Evolutionary conservation across 163 green algal species (phyloP), one percentile per base, ranked within the genome.

Genomic region (Scenedesmus sp.): DNA sequence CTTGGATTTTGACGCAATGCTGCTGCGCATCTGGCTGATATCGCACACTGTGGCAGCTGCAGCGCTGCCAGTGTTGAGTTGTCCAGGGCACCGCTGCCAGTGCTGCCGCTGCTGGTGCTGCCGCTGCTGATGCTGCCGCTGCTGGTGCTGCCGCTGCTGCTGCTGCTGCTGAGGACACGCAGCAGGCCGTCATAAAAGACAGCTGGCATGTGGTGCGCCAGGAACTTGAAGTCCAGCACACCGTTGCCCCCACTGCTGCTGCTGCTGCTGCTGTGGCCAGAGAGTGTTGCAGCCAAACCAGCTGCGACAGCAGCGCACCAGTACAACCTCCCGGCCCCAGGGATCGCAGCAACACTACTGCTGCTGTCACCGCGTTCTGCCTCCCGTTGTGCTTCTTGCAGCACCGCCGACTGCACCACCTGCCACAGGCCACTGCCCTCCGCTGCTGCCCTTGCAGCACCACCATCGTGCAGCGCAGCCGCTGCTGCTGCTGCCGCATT

Each of bases 281-380:
- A 23, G 34, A 56, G 4, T 59, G 77, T 4, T 60, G 9, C 77
- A 84, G 77, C 46, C 1, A 56, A 3, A 3, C 34, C 77, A 60
- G 77, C 77, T 10, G 46, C 26, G 1, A 84, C 77, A 56, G 77
- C 77, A 60, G 77, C 46, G 10, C 8, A 15, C 3, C 77, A 12
- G 46, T 84, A 84, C 77, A 84, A 57, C 9, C 77, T 57, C 26
- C 77, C 77, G 26, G 77, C 77, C 23, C 77, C 77, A 84, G 77
- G 77, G 46, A 84, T 60, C 1, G 34, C 77, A 60, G 77, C 77
- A 60, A 54, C 77, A n/a, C 26, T 15, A n/a, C 46, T 57, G 77
- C 77, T n/a, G 77, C 77, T 84, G 77, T 34, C 34, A 20, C 66
- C 26, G 66, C 66, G 26, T 59, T 1, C 77, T 84, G 46, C 34